Percentiles rank a stretch among this genome's conserved stretches.
These are phyloP conservation scores for Stellera chamaejasme DNA, from an alignment of 345 rosid genomes.

Conservation along the genomic window DNA sequence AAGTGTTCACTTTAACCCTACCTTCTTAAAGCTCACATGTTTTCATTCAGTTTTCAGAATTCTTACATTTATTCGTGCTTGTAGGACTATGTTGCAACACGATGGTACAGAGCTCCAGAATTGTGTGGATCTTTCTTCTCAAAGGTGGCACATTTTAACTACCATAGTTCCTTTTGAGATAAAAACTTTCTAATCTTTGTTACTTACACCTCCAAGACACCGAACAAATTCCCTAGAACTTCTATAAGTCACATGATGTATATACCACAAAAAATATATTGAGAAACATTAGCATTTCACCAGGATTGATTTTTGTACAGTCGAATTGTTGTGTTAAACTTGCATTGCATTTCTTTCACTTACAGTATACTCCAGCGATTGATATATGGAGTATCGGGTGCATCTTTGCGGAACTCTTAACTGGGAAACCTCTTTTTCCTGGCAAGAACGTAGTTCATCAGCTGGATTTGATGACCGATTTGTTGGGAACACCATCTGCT, in stretches of 20 bases:
- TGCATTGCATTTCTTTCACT: constrained; percentile 9
- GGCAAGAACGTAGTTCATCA: constrained; percentile 92
- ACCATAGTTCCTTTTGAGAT: background rate
- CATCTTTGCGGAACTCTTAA: constrained; percentile 84
- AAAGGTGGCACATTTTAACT: constrained; percentile 35
- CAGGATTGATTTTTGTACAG: too few relatives aligned
- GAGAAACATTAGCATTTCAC: too few relatives aligned
- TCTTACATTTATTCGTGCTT: constrained; percentile 8
- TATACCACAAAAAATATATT: too few relatives aligned
- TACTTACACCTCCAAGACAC: too few relatives aligned
- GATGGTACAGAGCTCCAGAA: constrained; percentile 93
- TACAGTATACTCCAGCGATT: constrained; percentile 87
- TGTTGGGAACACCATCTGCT: constrained; percentile 74
- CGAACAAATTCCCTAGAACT: too few relatives aligned
- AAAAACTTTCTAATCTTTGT: too few relatives aligned
- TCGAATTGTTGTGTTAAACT: too few relatives aligned
- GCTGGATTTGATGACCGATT: constrained; percentile 80
- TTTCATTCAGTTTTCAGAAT: background rate
- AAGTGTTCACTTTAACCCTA: constrained; percentile 9
- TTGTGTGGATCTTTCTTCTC: constrained; percentile 88
- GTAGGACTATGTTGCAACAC: constrained; percentile 88
- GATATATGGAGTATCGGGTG: constrained; percentile 93
- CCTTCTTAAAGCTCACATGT: background rate
- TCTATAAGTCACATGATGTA: too few relatives aligned
- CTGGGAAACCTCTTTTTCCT: constrained; percentile 86